Conservation (phyloP, 2,329 filamentous ascomycete species). For the Aspergillus tamarii region DNA sequence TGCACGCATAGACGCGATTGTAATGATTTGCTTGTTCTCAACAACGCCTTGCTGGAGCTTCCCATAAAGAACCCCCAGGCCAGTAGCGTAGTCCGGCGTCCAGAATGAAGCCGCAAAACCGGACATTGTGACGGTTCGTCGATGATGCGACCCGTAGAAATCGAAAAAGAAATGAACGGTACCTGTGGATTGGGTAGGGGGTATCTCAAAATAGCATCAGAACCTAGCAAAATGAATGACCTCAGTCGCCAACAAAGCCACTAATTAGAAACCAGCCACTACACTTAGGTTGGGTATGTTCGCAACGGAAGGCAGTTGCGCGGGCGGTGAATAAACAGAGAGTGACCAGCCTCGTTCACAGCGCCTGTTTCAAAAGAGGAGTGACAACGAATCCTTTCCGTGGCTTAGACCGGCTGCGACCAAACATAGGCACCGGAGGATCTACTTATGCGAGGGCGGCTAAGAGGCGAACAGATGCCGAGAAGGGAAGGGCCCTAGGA, state of each 20-base stretch:
- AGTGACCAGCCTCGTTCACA: constrained; percentile 17
- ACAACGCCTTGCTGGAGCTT: constrained; percentile 96
- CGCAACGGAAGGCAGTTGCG: neutral
- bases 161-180: neutral
- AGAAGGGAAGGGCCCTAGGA: constrained; percentile 7
- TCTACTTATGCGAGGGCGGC: constrained; percentile 22
- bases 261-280: constrained; percentile 6
- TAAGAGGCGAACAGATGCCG: constrained; percentile 8
- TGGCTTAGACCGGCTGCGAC: constrained; percentile 16
- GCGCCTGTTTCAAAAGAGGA: constrained; percentile 8
- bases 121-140: constrained; percentile 63
- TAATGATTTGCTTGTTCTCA: constrained; percentile 93
- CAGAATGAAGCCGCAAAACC: constrained; percentile 96
- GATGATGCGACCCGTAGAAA: constrained; percentile 10
- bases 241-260: constrained; percentile 5
- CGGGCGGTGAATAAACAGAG: constrained; percentile 8
- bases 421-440: constrained; percentile 16
- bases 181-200: neutral
- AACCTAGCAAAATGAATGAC: constrained; percentile 4
- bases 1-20: constrained; percentile 88
- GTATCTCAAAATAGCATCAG: constrained; percentile 4
- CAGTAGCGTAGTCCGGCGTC: constrained; percentile 96
- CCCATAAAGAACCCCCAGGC: constrained; percentile 89
- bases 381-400: constrained; percentile 14
- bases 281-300: neutral